phyloP scores from a whole-genome alignment of 2,329 filamentous ascomycete species.

The Verticillium isaacii region DNA sequence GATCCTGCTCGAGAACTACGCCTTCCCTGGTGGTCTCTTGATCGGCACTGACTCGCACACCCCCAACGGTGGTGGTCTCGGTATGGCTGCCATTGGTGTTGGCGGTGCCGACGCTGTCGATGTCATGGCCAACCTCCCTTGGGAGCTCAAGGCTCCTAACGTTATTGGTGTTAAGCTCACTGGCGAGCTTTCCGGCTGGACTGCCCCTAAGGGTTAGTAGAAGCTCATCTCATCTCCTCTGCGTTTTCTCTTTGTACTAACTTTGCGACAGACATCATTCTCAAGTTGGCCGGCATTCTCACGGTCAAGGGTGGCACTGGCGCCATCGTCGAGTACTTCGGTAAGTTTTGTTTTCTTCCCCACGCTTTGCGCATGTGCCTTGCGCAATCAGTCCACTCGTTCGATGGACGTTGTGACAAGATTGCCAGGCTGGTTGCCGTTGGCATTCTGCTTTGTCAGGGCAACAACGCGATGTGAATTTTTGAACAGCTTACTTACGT shows the following conservation, averaged over 20 bases:
- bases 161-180: constrained; percentile 95
- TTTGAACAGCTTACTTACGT: constrained; percentile 25
- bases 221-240: background rate
- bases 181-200: constrained; percentile 85
- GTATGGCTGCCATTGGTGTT: constrained; percentile 92
- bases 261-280: constrained; percentile 70
- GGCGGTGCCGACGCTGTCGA: constrained; percentile 98
- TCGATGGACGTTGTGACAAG: too few species aligned
- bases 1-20: constrained; percentile 97
- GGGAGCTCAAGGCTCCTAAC: constrained; percentile 98
- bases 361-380: too few species aligned
- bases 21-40: constrained; percentile 95
- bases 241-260: background rate
- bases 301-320: constrained; percentile 98
- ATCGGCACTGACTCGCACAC: constrained; percentile 99
- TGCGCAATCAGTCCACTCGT: too few species aligned
- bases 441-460: too few species aligned
- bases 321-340: constrained; percentile 75
- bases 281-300: constrained; percentile 93
- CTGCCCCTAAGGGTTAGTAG: constrained; percentile 72
- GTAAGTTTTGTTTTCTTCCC: constrained; percentile 13
- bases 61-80: constrained; percentile 92
- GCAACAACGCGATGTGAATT: background rate
- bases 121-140: constrained; percentile 94
- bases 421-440: too few species aligned